Evolutionary conservation across 805 yeast genomes (phyloP).

Genomic region (Geotrichum ghanense): DNA sequence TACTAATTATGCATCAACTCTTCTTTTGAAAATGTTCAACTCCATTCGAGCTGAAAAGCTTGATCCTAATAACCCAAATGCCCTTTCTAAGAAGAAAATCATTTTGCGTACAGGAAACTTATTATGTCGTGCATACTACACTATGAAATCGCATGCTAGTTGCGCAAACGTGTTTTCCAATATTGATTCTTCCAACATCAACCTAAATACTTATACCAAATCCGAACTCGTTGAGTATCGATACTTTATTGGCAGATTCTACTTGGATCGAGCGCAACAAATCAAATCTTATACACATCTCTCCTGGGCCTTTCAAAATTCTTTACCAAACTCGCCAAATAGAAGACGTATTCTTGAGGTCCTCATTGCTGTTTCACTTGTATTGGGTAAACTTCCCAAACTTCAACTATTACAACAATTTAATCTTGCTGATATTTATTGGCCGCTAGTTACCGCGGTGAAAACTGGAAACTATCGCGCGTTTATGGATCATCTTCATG

Average conservation of each 20-base stretch:
- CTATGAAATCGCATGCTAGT: constrained; percentile 19
- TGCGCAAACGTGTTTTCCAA: constrained; percentile 43
- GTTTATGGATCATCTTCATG: constrained; percentile 25
- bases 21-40: constrained; percentile 48
- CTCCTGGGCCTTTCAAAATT: constrained; percentile 38
- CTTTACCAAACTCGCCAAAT: constrained; percentile 20
- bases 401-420: constrained; percentile 18
- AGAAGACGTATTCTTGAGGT: constrained; percentile 37
- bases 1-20: constrained; percentile 37
- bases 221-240: constrained; percentile 45
- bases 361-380: constrained; percentile 40
- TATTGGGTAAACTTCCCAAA: constrained; percentile 44
- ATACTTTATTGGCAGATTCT: constrained; percentile 45
- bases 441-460: constrained; percentile 29
- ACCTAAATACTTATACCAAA: constrained; percentile 29
- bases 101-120: constrained; percentile 42
- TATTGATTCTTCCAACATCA: constrained; percentile 39
- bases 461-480: constrained; percentile 32
- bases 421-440: constrained; percentile 28
- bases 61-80: constrained; percentile 14
- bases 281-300: constrained; percentile 43
- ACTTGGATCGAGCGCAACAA: constrained; percentile 40
- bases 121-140: constrained; percentile 47
- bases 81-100: constrained; percentile 33
- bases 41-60: constrained; percentile 39